Conservation (phyloP, 164 flowering plant species). For the Piper betle region DNA sequence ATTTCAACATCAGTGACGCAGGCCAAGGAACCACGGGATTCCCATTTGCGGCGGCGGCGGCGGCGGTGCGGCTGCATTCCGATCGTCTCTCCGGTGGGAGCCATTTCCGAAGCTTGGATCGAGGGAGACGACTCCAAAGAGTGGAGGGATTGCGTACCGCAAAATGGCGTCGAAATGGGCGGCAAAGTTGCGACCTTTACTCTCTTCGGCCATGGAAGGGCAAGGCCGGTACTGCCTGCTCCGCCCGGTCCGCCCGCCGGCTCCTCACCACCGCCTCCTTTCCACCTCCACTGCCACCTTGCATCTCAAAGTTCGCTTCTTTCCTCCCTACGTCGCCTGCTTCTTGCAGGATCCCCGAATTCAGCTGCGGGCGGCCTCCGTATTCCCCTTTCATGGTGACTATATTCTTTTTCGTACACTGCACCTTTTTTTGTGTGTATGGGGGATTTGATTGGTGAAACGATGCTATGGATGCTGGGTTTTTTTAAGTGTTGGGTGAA, state of each 20-base stretch:
- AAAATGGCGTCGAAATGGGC: slow-evolving; percentile 37
- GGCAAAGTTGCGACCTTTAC: slow-evolving; percentile 25
- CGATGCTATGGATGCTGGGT: not conserved
- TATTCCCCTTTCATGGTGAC: slow-evolving; percentile 18
- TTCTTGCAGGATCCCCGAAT: not conserved
- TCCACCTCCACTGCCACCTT: slow-evolving; percentile 6
- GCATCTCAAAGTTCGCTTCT: slow-evolving; percentile 5
- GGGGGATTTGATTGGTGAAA: not conserved
- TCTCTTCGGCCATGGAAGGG: slow-evolving; percentile 7
- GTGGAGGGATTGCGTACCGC: no score
- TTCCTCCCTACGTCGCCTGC: slow-evolving; percentile 6
- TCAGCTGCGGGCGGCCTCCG: slow-evolving; percentile 14
- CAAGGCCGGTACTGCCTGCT: no score
- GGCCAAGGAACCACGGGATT: no score
- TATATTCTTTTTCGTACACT: not conserved
- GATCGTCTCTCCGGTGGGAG: no score
- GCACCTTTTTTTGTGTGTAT: no score
- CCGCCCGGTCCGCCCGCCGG: slow-evolving; percentile 8
- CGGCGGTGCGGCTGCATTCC: no score
- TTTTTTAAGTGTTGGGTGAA: no score
- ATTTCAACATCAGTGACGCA: no score
- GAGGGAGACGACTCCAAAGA: no score
- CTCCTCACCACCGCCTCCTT: slow-evolving; percentile 10
- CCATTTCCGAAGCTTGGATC: no score
- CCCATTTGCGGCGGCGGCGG: no score